phyloP scores from a whole-genome alignment of 441 rosid genomes.

The Bruguiera hainesii region DNA sequence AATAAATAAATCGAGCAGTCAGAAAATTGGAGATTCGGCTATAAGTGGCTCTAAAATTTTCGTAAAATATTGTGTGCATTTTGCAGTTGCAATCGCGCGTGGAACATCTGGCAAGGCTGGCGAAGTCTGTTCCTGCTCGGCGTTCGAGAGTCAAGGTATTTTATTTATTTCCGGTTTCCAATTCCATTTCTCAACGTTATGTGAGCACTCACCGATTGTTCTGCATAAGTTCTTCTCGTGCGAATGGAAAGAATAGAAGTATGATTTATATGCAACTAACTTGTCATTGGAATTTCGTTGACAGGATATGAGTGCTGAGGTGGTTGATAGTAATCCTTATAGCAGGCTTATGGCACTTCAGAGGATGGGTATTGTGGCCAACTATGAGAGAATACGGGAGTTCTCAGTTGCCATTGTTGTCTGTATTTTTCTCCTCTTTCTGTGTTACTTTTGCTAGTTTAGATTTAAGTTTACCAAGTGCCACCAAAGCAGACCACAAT shows the following conservation, averaged over 20 bases:
- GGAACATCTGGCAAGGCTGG: constrained; percentile 50
- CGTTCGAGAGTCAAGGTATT: constrained; percentile 84
- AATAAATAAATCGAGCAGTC: too few species aligned
- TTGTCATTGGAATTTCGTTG: constrained; percentile 12
- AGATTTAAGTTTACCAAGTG: too few species aligned
- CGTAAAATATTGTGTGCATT: neutral
- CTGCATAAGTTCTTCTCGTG: constrained; percentile 2
- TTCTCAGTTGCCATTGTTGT: constrained; percentile 97
- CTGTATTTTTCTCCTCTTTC: constrained; percentile 43
- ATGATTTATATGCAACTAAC: too few species aligned
- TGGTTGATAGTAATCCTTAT: constrained; percentile 94
- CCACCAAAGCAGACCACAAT: too few species aligned
- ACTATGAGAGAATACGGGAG: constrained; percentile 80
- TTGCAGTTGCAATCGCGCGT: constrained; percentile 61
- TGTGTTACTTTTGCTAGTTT: too few species aligned
- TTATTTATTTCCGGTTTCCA: neutral
- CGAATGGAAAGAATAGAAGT: too few species aligned
- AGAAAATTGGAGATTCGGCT: too few species aligned
- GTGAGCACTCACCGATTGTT: neutral
- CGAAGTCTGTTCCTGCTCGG: constrained; percentile 47
- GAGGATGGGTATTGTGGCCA: constrained; percentile 89
- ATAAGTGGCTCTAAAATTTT: neutral
- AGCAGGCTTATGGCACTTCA: constrained; percentile 99
- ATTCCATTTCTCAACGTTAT: neutral
- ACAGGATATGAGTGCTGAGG: constrained; percentile 96